Conservation (phyloP, 2,329 filamentous ascomycete genomes). For the Karstenula rhodostoma region DNA sequence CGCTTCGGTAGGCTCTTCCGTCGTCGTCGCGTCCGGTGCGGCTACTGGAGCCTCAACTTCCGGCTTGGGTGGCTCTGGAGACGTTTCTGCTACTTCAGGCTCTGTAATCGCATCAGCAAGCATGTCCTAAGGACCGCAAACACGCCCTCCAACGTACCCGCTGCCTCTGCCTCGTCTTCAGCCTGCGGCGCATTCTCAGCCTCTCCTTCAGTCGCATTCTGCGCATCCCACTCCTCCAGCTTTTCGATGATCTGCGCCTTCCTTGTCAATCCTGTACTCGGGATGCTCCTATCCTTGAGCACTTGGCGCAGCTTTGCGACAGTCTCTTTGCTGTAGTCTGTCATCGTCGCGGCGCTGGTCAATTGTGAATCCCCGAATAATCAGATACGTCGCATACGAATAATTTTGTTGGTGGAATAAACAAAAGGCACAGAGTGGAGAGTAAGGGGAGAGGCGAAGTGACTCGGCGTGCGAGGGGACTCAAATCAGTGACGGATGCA, state of each 20-base stretch:
- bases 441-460: neutral
- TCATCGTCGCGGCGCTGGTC: slow-evolving; percentile 30
- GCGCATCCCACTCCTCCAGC: slow-evolving; percentile 45
- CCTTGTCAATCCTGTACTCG: slow-evolving; percentile 55
- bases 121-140: neutral
- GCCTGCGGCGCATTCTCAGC: slow-evolving; percentile 18
- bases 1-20: slow-evolving; percentile 2
- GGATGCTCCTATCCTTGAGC: slow-evolving; percentile 57
- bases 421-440: neutral
- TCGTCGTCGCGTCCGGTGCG: slow-evolving; percentile 13
- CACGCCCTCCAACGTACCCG: slow-evolving; percentile 13
- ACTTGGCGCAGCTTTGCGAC: slow-evolving; percentile 56
- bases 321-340: slow-evolving; percentile 57
- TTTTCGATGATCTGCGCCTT: slow-evolving; percentile 60
- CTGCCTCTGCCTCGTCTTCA: slow-evolving; percentile 14
- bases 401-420: neutral
- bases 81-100: slow-evolving; percentile 6
- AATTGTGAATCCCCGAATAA: neutral
- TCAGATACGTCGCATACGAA: neutral
- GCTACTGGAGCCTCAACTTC: slow-evolving; percentile 10
- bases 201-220: slow-evolving; percentile 22
- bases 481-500: slow-evolving; percentile 12
- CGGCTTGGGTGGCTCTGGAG: slow-evolving; percentile 9
- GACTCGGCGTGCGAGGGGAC: neutral
- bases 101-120: slow-evolving; percentile 21